These are phyloP conservation scores for Venturia pyrina DNA, from an alignment of 2,329 filamentous ascomycete species.

Conservation along the genomic window DNA sequence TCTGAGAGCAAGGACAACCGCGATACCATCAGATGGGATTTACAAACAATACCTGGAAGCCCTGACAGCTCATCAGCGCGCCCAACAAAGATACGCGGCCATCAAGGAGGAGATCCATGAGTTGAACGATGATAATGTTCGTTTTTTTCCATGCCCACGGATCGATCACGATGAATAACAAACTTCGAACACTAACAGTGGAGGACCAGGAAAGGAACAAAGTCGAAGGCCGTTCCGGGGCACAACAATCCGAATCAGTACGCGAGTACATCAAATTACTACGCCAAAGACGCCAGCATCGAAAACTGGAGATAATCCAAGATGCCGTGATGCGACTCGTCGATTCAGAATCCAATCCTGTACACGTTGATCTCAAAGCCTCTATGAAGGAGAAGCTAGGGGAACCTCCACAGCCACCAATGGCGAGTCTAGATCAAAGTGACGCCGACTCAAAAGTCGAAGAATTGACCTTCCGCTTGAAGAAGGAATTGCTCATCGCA, in stretches of 20 bases:
- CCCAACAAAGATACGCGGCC: slow-evolving; percentile 28
- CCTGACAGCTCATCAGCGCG: slow-evolving; percentile 31
- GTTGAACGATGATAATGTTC: background rate
- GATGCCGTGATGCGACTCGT: slow-evolving; percentile 31
- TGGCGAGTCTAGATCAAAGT: slow-evolving; percentile 18
- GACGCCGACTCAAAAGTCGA: slow-evolving; percentile 17
- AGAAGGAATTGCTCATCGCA: slow-evolving; percentile 29
- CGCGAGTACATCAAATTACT: slow-evolving; percentile 34
- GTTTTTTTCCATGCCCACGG: background rate
- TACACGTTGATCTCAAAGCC: slow-evolving; percentile 19
- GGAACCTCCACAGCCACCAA: slow-evolving; percentile 28
- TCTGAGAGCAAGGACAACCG: slow-evolving; percentile 24
- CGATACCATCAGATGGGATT: slow-evolving; percentile 31
- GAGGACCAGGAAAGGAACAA: slow-evolving; percentile 14
- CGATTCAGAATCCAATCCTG: slow-evolving; percentile 25
- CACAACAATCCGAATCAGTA: background rate
- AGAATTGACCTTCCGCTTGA: slow-evolving; percentile 24
- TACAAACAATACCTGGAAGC: slow-evolving; percentile 37
- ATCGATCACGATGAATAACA: background rate
- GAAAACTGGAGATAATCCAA: slow-evolving; percentile 37
- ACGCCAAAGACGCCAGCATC: slow-evolving; percentile 34
- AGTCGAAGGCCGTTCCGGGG: slow-evolving; percentile 19
- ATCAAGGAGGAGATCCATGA: slow-evolving; percentile 24
- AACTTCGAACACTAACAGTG: background rate
- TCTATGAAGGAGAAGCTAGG: slow-evolving; percentile 23